Base-by-base conservation (phyloP, 1,284 basidiomycete species). In the Cutaneotrichosporon sp. region DNA sequence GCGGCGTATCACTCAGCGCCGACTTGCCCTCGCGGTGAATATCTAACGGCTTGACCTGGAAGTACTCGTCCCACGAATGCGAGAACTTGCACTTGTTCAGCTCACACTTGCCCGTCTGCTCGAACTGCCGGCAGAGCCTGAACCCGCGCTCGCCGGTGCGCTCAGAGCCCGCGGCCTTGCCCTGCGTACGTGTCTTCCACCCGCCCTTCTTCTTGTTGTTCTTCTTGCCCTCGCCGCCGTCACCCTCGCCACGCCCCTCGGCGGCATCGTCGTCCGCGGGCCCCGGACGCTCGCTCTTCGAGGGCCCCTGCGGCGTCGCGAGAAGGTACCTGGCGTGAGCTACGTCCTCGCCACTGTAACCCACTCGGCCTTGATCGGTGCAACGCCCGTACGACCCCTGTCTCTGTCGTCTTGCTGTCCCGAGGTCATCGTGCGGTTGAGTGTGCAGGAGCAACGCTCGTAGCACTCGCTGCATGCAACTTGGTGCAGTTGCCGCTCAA, bases 21-120 rank as follows among this genome's bases (percentile, higher is more conserved):
- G 75, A 67, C 0, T 74, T 46, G 5, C 75, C 63, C 5, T 83
- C 81, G 46, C 86, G 80, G 43, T 77, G 79, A 20, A 94, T 78
- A 68, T 96, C 92, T 46, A 69, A 75, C 0, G 85, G 81, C 76
- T 96, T 96, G 1, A 79, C 80, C 15, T 79, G 78, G 34, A 97
- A 82, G 73, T 96, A 97, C 3, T 77, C 79, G 3, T 77, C 64
- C 55, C 93, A 78, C 63, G 90, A 86, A 70, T 97, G 94, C 3
- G 83, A 85, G 67, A 83, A 87, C 34, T 84, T 82, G 67, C 93
- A 97, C 18, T 34, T 33, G 2, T 52, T 41, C 34, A 58, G 50
- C 15, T 44, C 44, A 47, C 66, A 68, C 13, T 48, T 50, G 33
- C 68, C 66, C 13, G 63, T 67, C 34, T 47, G 63, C 59, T 64